A percentile compares a stretch with the other conserved stretches of the same genome.
These are phyloP conservation scores for Puccinellia tenuiflora DNA, from an alignment of 176 grass and related monocot species.

Conservation along the genomic window DNA sequence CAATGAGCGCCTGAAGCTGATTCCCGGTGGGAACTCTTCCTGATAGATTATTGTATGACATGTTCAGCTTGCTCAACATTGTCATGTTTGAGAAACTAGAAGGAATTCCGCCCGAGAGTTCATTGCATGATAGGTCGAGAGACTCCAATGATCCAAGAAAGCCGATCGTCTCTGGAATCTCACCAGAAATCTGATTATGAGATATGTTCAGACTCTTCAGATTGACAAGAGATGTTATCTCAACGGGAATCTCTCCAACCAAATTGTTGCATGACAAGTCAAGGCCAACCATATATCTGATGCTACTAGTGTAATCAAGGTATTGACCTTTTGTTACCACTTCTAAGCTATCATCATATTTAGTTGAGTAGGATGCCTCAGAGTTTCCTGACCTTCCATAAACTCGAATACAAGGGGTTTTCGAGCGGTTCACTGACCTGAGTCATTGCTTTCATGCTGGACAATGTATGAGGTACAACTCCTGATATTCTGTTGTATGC, in stretches of 20 bases:
- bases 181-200: not conserved
- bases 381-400: too few species aligned
- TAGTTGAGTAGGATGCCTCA: not conserved
- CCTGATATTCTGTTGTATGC: not conserved
- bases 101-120: not conserved
- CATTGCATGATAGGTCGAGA: not conserved
- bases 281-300: not conserved
- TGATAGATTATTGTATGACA: not conserved
- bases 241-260: conserved; percentile 9
- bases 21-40: not conserved
- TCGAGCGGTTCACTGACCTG: not conserved
- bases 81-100: not conserved
- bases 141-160: not conserved
- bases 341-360: not conserved
- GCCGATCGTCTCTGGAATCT: not conserved
- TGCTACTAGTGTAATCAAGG: not conserved
- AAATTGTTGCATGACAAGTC: conserved; percentile 28
- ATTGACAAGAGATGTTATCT: not conserved
- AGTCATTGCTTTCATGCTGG: not conserved
- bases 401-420: not conserved
- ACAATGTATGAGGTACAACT: not conserved
- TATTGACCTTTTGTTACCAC: conserved; percentile 2
- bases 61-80: not conserved
- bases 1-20: not conserved
- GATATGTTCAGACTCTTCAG: not conserved